phyloP scores from a whole-genome alignment of 1,139 yeast genomes.

The Protomyces inouyei region DNA sequence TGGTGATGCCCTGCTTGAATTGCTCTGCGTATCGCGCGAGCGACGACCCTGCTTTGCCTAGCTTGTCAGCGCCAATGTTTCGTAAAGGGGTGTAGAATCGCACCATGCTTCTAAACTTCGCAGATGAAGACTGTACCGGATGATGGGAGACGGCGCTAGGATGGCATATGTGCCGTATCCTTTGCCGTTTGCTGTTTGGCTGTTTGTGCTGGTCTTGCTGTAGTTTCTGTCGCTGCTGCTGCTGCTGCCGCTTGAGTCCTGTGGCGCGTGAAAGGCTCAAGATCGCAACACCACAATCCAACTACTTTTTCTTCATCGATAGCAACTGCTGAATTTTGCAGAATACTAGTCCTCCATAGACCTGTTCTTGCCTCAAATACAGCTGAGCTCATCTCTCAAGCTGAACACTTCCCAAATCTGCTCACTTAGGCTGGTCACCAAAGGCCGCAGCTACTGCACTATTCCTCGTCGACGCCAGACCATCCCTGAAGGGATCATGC shows the following conservation, averaged over 20 bases:
- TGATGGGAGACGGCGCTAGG: too few species aligned
- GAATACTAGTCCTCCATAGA: not conserved
- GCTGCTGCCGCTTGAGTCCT: not conserved
- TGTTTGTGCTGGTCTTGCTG: too few species aligned
- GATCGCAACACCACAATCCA: too few species aligned
- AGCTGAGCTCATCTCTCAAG: not conserved
- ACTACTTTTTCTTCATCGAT: not conserved
- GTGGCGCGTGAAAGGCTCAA: too few species aligned
- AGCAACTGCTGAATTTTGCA: not conserved
- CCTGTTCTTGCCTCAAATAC: not conserved
- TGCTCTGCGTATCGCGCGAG: not conserved
- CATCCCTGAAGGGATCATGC: conserved; percentile 6
- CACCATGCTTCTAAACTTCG: too few species aligned
- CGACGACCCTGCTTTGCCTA: not conserved
- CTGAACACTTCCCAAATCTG: not conserved
- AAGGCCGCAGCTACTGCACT: not conserved
- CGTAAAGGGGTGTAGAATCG: too few species aligned
- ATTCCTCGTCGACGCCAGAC: not conserved
- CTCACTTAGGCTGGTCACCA: not conserved
- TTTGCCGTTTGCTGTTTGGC: too few species aligned
- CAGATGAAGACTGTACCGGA: too few species aligned
- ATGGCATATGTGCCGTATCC: too few species aligned
- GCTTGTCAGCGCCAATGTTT: not conserved
- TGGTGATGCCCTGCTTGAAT: not conserved
- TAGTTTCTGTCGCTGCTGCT: not conserved